Base-by-base conservation (phyloP, 805 yeast species). In the Saturnispora zaruensis region DNA sequence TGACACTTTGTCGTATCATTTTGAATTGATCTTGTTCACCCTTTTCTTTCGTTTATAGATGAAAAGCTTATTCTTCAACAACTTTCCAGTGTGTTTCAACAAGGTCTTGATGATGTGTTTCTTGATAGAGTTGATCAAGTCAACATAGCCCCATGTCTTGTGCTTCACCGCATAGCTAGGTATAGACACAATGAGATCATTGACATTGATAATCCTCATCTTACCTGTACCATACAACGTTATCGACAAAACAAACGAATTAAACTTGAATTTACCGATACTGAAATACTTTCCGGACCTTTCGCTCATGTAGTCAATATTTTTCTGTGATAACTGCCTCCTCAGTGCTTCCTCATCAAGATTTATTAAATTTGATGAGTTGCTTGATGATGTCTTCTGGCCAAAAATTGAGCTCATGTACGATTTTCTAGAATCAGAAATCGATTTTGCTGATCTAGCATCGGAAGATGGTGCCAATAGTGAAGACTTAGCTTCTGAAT, bases 151-250 rank as follows among this genome's bases (percentile, higher is more conserved):
- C 86, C 95, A 83, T 4, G 84, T 75, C 69, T 78, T 78, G 62
- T 84, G 80, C 33, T 65, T 59, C 58, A 84, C 78, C 46, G 67
- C 64, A 46, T 87, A 65, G 3, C 68, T 68, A 3, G 96, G 96
- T 46, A 90, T 65, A 8, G 70, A 71, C 49, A 91, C 70, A 5
- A 72, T 74, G 56, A 91, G 81, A 56, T 85, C 78, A 47, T 86
- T 84, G 6, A 91, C 87, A 60, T 90, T 88, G 37, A 87, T 75
- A 50, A 91, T 67, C 55, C 83, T 78, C 57, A 77, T 70, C 26
- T 78, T 72, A 13, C 89, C 87, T 14, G 79, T 79, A 7, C 93
- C 95, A 62, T 80, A 79, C 66, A 87, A 87, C 45, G 95, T 84
- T 24, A 89, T 74, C 47, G 81, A 73, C 14, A 90, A 61, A n/a